These are phyloP conservation scores for Penicillium subrubescens DNA, from an alignment of 495 filamentous ascomycete genomes.

Conservation along the genomic window DNA sequence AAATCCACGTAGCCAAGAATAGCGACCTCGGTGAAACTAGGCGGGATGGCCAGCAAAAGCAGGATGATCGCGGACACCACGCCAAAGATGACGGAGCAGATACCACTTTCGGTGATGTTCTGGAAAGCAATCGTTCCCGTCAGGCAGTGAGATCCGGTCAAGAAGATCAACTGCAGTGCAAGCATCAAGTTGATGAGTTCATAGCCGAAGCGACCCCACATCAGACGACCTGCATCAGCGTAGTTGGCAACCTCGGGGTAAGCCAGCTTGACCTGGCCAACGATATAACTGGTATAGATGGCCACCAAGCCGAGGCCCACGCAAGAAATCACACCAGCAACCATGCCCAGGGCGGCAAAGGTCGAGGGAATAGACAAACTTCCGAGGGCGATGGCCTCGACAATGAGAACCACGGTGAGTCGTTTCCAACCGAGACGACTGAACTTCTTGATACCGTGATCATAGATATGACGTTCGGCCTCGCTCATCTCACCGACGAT, in stretches of 20 bases:
- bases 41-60: constrained; percentile 62
- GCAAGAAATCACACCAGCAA: constrained; percentile 53
- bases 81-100: constrained; percentile 66
- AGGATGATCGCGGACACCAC: constrained; percentile 63
- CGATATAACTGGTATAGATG: constrained; percentile 71
- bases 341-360: constrained; percentile 66
- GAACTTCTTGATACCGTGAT: constrained; percentile 34
- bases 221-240: constrained; percentile 65
- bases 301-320: constrained; percentile 63
- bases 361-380: constrained; percentile 60
- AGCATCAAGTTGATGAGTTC: constrained; percentile 64
- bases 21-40: constrained; percentile 55
- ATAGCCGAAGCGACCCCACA: constrained; percentile 63
- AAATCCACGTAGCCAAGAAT: constrained; percentile 65
- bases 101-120: constrained; percentile 57
- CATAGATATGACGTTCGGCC: constrained; percentile 30
- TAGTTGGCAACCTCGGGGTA: constrained; percentile 67
- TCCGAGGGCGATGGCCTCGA: constrained; percentile 66
- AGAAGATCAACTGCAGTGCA: constrained; percentile 63
- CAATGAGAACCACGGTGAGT: constrained; percentile 54
- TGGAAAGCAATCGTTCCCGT: constrained; percentile 71
- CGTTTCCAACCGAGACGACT: constrained; percentile 43
- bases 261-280: constrained; percentile 69
- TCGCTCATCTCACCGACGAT: constrained; percentile 39
- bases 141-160: constrained; percentile 70